Conservation (phyloP, 371 early-diverging fungal species). For the Quaeritorhiza haematococci region DNA sequence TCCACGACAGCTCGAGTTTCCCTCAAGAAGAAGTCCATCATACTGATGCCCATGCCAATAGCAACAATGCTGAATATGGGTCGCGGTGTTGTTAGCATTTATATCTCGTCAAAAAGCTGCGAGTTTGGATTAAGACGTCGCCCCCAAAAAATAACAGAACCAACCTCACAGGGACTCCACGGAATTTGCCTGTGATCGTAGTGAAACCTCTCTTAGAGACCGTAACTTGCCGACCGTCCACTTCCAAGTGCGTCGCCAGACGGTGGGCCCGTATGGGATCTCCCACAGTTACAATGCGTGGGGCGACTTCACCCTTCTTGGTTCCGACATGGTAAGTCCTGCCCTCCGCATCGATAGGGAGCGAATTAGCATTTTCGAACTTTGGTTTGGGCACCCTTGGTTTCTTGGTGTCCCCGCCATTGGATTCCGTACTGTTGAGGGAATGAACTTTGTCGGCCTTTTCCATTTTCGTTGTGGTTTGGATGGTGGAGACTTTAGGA, state of each 20-base stretch:
- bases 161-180: conserved; percentile 68
- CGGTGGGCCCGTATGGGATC: conserved; percentile 73
- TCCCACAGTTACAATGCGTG: conserved; percentile 89
- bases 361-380: too few species aligned
- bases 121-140: too few species aligned
- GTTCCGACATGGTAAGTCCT: conserved; percentile 84
- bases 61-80: conserved; percentile 82
- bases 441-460: too few species aligned
- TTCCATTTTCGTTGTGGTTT: too few species aligned
- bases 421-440: too few species aligned
- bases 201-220: conserved; percentile 77
- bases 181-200: conserved; percentile 87
- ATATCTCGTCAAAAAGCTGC: too few species aligned
- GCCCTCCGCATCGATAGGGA: conserved; percentile 68
- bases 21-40: conserved; percentile 93
- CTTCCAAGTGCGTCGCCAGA: conserved; percentile 46
- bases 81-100: too few species aligned
- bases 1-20: conserved; percentile 80
- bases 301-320: conserved; percentile 78
- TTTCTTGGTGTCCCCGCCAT: too few species aligned
- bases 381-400: too few species aligned
- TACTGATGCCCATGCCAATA: conserved; percentile 78
- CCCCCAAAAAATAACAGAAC: too few species aligned
- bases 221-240: conserved; percentile 41
- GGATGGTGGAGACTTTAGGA: too few species aligned